Conservation (phyloP, 805 yeast species). For the Cyberlindnera subsufficiens region DNA sequence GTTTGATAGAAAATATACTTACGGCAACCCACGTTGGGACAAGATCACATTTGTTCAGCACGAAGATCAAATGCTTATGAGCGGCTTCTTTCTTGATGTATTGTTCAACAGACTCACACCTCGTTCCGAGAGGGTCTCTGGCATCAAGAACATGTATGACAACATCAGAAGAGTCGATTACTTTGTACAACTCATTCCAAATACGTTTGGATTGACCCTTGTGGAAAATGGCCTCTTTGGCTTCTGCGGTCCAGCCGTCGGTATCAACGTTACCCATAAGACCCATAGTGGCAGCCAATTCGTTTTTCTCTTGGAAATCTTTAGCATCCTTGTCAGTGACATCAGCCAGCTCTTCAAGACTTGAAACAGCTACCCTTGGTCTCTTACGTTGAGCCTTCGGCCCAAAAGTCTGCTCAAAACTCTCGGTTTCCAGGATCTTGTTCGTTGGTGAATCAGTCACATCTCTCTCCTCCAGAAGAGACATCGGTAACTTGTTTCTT, state of each 20-base stretch:
- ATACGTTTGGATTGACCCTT: slow-evolving; percentile 98
- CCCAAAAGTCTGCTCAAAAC: slow-evolving; percentile 78
- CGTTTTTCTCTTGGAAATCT: slow-evolving; percentile 67
- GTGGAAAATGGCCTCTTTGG: slow-evolving; percentile 91
- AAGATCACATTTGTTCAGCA: slow-evolving; percentile 93
- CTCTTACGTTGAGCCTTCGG: slow-evolving; percentile 93
- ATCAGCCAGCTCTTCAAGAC: slow-evolving; percentile 71
- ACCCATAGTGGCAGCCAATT: slow-evolving; percentile 69
- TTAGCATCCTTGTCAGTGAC: slow-evolving; percentile 51
- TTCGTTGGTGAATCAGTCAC: slow-evolving; percentile 70
- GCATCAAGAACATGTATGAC: slow-evolving; percentile 96
- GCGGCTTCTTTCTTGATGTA: slow-evolving; percentile 91
- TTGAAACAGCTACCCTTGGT: slow-evolving; percentile 74
- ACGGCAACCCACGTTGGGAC: slow-evolving; percentile 99
- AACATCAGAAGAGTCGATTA: slow-evolving; percentile 95
- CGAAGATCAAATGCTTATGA: slow-evolving; percentile 92
- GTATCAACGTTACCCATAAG: slow-evolving; percentile 62
- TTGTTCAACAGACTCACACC: slow-evolving; percentile 90
- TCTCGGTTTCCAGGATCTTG: slow-evolving; percentile 82
- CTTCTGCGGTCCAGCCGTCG: slow-evolving; percentile 84
- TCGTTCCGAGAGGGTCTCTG: slow-evolving; percentile 93
- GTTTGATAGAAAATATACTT: slow-evolving; percentile 43
- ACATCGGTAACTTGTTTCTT: slow-evolving; percentile 93
- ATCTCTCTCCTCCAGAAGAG: slow-evolving; percentile 83
- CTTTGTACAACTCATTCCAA: slow-evolving; percentile 97